phyloP scores from a whole-genome alignment of 306 rosid species.

The Castanea mollissima region DNA sequence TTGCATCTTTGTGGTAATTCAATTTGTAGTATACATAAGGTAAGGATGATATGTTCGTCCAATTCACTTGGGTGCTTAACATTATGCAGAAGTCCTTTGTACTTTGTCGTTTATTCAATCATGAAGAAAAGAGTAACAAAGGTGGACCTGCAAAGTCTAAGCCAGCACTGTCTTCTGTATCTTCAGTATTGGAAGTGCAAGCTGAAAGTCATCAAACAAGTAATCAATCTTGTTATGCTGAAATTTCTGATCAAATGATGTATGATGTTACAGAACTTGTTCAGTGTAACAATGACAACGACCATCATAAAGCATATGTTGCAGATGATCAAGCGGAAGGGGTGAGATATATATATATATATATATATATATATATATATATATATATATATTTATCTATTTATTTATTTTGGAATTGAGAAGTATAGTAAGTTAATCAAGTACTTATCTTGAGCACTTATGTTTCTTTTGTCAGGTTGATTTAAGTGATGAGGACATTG shows the following conservation, averaged over 20 bases:
- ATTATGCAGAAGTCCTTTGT: constrained; percentile 72
- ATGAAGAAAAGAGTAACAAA: neutral
- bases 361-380: too few species aligned
- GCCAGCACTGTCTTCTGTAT: neutral
- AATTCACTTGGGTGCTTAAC: constrained; percentile 13
- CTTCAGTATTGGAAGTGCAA: neutral
- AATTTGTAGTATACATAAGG: neutral
- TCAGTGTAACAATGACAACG: neutral
- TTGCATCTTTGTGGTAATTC: too few species aligned
- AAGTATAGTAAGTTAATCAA: neutral
- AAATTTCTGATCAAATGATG: too few species aligned
- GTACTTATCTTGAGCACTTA: neutral
- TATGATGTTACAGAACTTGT: too few species aligned
- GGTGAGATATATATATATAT: constrained; percentile 17
- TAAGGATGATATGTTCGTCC: constrained; percentile 19
- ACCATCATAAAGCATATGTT: constrained; percentile 14
- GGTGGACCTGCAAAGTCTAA: too few species aligned
- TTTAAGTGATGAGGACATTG: too few species aligned
- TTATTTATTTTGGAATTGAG: neutral
- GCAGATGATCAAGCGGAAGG: constrained; percentile 12
- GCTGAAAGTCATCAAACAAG: too few species aligned
- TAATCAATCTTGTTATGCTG: too few species aligned
- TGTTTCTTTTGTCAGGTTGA: constrained; percentile 33
- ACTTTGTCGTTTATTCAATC: constrained; percentile 72
- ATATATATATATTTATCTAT: too few species aligned